Conservation (phyloP, 768 basidiomycete species). For the Steccherinum ochraceum region DNA sequence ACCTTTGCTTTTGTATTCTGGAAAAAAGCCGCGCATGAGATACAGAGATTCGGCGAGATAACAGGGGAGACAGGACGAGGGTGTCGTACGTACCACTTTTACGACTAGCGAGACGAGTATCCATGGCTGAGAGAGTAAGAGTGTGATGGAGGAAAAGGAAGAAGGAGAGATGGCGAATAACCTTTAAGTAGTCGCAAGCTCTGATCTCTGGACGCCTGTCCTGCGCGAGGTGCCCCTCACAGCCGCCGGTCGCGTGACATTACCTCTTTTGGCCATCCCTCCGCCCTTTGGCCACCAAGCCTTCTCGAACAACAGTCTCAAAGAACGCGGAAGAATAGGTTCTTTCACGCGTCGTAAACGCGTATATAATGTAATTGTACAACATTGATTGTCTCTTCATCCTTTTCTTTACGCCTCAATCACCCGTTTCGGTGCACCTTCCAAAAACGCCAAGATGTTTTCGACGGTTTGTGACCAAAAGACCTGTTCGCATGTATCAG, state of each 20-base stretch:
- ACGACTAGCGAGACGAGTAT: constrained; percentile 70
- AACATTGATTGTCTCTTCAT: background rate
- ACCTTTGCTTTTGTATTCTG: constrained; percentile 90
- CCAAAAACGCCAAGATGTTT: constrained; percentile 50
- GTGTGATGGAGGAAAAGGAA: constrained; percentile 13
- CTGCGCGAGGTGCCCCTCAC: background rate
- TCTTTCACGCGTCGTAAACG: no score
- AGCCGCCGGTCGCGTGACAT: no score
- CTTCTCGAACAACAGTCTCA: no score
- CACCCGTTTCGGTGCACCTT: constrained; percentile 30
- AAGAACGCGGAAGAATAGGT: no score
- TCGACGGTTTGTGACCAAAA: constrained; percentile 52
- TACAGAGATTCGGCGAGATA: constrained; percentile 7
- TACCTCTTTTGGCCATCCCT: no score
- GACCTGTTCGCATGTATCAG: constrained; percentile 21
- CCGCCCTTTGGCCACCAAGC: no score
- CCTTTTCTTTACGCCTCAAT: constrained; percentile 4
- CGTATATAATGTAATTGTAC: background rate
- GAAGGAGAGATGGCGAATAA: constrained; percentile 14
- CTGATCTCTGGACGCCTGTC: background rate
- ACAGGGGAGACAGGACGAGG: background rate
- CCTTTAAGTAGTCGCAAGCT: background rate
- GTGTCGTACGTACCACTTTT: constrained; percentile 49
- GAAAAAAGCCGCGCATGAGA: constrained; percentile 32
- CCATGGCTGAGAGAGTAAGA: constrained; percentile 28